Conservation (phyloP, 169 alveolate species). For the Nephromyces sp. region DNA sequence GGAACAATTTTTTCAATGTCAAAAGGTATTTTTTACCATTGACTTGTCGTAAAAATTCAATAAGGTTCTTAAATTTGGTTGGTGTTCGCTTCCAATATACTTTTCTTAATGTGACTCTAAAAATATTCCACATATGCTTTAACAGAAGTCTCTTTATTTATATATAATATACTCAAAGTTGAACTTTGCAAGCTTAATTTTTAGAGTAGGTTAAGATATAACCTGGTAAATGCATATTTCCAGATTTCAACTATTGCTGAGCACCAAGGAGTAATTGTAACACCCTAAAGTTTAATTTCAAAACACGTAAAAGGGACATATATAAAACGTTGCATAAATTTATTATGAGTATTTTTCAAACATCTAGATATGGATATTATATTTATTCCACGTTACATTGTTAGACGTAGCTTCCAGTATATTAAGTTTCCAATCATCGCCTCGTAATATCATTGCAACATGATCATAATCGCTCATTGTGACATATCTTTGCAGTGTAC, state of each 20-base stretch:
- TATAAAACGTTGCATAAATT: too few species aligned
- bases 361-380: too few species aligned
- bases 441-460: constrained; percentile 66
- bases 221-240: neutral
- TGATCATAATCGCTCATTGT: constrained; percentile 73
- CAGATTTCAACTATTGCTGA: neutral
- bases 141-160: too few species aligned
- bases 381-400: too few species aligned
- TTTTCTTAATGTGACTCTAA: neutral
- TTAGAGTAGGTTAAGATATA: too few species aligned
- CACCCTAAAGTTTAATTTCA: neutral
- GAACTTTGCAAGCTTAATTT: too few species aligned
- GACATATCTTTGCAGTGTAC: constrained; percentile 52
- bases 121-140: too few species aligned
- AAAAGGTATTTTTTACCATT: neutral
- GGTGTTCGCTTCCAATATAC: neutral
- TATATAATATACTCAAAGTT: too few species aligned
- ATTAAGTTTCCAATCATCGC: constrained; percentile 38
- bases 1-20: neutral
- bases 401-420: constrained; percentile 60
- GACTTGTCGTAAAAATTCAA: neutral
- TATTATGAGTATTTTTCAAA: too few species aligned
- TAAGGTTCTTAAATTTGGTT: neutral
- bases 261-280: neutral
- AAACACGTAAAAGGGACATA: too few species aligned